Evolutionary conservation across 1,284 basidiomycete species (phyloP).

Genomic region (Leccinum pachyderme): DNA sequence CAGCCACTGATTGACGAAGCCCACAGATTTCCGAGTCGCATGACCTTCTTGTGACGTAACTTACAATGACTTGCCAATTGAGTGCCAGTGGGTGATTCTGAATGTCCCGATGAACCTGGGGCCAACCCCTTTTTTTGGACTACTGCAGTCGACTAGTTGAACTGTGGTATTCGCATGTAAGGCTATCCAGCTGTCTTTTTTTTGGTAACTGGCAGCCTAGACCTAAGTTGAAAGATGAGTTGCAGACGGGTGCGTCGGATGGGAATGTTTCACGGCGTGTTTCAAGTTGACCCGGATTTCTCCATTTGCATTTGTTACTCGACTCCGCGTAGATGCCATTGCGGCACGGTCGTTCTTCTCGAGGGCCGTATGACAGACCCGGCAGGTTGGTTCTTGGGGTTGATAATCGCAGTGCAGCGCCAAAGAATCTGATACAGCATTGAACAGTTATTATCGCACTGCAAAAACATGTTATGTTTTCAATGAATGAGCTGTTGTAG

Average conservation of each 20-base stretch:
- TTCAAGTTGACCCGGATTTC: neutral
- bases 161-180: neutral
- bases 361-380: neutral
- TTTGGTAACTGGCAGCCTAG: too few species aligned
- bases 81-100: too few species aligned
- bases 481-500: neutral
- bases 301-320: neutral
- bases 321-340: neutral
- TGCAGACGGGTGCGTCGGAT: neutral
- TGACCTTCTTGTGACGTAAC: neutral
- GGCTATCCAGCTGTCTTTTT: neutral
- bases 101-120: neutral
- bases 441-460: neutral
- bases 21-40: neutral
- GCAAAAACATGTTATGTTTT: neutral
- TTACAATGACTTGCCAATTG: neutral
- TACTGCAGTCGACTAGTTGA: too few species aligned
- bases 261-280: neutral
- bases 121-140: neutral
- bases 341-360: neutral
- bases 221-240: too few species aligned
- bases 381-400: neutral
- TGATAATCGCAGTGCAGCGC: neutral
- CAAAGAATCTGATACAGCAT: neutral
- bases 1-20: neutral